These are phyloP conservation scores for Diospyros kaki DNA, from an alignment of 148 eudicot species.

Conservation along the genomic window DNA sequence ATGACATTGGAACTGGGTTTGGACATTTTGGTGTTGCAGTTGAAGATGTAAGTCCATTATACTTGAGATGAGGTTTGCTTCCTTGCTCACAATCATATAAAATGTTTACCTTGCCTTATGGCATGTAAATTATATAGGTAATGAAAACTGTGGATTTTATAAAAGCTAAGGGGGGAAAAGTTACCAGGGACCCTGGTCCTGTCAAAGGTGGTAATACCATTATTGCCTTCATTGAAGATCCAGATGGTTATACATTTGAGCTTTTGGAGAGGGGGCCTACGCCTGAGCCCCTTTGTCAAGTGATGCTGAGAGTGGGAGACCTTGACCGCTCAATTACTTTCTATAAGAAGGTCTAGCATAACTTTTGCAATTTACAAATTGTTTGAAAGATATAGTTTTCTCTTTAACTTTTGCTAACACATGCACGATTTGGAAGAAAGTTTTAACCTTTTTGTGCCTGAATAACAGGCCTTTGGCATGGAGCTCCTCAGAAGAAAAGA, in stretches of 20 bases:
- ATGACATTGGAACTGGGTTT: conserved; percentile 85
- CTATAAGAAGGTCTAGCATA: conserved; percentile 46
- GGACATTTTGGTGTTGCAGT: conserved; percentile 87
- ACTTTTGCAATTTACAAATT: not conserved
- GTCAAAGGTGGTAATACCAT: conserved; percentile 59
- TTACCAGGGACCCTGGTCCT: conserved; percentile 68
- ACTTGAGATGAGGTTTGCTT: not conserved
- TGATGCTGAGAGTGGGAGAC: conserved; percentile 80
- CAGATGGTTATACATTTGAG: conserved; percentile 77
- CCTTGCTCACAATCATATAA: not conserved
- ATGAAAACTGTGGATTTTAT: conserved; percentile 62
- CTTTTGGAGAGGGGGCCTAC: conserved; percentile 57
- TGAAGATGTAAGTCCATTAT: conserved; percentile 58
- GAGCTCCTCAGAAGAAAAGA: conserved; percentile 66
- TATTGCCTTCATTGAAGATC: conserved; percentile 67
- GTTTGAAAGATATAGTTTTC: not conserved
- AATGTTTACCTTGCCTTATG: not conserved
- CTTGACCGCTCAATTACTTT: conserved; percentile 67
- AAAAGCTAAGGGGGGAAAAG: conserved; percentile 73
- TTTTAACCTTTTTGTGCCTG: conserved; percentile 18
- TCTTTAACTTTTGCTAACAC: not conserved
- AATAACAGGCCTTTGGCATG: conserved; percentile 75
- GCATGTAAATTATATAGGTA: conserved; percentile 35
- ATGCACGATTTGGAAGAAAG: conserved; percentile 1
- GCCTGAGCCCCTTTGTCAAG: conserved; percentile 64